phyloP scores from a whole-genome alignment of 2,329 filamentous ascomycete genomes.

The Cladosporium sp. region DNA sequence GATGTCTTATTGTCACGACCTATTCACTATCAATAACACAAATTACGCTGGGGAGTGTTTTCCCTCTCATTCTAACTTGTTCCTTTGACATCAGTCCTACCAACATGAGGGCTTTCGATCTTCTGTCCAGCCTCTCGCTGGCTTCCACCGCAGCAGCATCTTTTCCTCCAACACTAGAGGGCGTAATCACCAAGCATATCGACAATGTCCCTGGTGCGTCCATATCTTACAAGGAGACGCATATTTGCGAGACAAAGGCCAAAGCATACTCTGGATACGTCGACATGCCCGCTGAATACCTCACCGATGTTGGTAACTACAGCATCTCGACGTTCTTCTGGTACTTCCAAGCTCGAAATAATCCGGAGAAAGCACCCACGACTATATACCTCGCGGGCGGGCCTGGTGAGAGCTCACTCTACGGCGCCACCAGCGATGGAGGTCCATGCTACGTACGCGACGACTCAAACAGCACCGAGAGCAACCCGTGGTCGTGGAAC shows the following conservation, averaged over 20 bases:
- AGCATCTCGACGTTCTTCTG: slow-evolving; percentile 26
- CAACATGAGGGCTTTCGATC: neutral
- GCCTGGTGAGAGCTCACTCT: slow-evolving; percentile 39
- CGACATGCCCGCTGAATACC: slow-evolving; percentile 45
- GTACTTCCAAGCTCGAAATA: slow-evolving; percentile 21
- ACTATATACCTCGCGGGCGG: slow-evolving; percentile 50
- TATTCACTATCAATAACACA: neutral
- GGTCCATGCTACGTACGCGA: slow-evolving; percentile 40
- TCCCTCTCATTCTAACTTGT: no score
- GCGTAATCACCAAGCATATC: slow-evolving; percentile 14
- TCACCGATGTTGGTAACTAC: slow-evolving; percentile 20
- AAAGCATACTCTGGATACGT: slow-evolving; percentile 55
- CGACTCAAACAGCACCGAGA: slow-evolving; percentile 37
- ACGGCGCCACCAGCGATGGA: slow-evolving; percentile 56
- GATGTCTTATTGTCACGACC: neutral
- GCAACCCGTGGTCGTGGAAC: slow-evolving; percentile 46
- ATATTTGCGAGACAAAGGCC: slow-evolving; percentile 52
- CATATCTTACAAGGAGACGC: slow-evolving; percentile 25
- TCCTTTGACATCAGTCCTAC: neutral
- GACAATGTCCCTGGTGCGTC: slow-evolving; percentile 16
- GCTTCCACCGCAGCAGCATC: slow-evolving; percentile 13
- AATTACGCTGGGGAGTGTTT: no score
- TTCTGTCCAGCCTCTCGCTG: neutral
- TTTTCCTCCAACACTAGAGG: slow-evolving; percentile 16
- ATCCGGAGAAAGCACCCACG: slow-evolving; percentile 17